phyloP scores from a whole-genome alignment of 345 rosid genomes.

The Hypericum androsaemum region DNA sequence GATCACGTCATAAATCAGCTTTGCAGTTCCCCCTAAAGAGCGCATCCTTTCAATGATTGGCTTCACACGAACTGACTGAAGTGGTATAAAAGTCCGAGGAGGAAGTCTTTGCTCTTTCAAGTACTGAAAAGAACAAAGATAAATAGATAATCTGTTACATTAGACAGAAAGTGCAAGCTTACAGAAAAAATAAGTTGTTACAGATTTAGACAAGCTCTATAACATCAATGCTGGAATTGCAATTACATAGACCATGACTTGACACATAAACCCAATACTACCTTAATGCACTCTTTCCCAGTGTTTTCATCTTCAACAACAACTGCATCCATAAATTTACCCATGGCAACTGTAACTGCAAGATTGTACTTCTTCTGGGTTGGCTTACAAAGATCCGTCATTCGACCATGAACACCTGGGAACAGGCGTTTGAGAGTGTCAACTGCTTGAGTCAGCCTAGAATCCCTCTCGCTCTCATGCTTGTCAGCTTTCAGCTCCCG shows the following conservation, averaged over 20 bases:
- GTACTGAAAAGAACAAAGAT: constrained; percentile 52
- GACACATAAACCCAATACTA: constrained; percentile 16
- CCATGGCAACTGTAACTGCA: constrained; percentile 98
- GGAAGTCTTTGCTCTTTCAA: constrained; percentile 98
- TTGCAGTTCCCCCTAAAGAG: constrained; percentile 72
- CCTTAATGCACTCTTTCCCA: constrained; percentile 99
- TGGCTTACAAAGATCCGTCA: constrained; percentile 95
- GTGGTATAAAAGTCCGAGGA: constrained; percentile 95
- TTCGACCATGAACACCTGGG: constrained; percentile 97
- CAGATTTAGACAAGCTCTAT: no score
- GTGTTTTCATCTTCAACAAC: constrained; percentile 94
- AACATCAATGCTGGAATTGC: not conserved
- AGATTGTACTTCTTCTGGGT: constrained; percentile 84
- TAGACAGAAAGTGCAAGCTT: constrained; percentile 3
- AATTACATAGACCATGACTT: not conserved
- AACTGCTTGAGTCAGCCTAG: constrained; percentile 80
- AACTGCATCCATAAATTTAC: constrained; percentile 96
- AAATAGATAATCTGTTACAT: constrained; percentile 11
- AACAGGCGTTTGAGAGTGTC: constrained; percentile 83
- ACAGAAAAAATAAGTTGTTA: no score
- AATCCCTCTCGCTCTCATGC: constrained; percentile 87
- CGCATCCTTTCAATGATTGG: constrained; percentile 74
- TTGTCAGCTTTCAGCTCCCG: constrained; percentile 91
- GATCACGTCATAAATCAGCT: constrained; percentile 77
- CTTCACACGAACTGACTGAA: constrained; percentile 90